Percentiles rank a stretch among this genome's conserved stretches.
phyloP scores from a whole-genome alignment of 2,329 filamentous ascomycete species.

The Pleomassaria siparia region DNA sequence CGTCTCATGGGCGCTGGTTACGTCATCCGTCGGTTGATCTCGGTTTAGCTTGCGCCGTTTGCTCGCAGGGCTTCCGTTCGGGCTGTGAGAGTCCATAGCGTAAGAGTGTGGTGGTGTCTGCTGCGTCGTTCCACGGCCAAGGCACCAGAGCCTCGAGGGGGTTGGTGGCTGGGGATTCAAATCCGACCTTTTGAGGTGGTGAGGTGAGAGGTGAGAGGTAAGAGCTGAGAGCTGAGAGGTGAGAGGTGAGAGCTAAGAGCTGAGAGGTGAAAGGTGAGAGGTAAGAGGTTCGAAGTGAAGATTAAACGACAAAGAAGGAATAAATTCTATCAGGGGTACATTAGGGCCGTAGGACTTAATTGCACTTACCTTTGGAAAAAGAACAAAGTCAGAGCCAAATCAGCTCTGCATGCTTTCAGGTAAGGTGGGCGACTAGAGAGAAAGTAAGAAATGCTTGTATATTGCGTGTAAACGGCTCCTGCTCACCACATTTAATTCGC shows the following conservation, averaged over 20 bases:
- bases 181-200: too few species aligned
- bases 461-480: too few species aligned
- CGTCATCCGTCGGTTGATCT: background rate
- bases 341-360: too few species aligned
- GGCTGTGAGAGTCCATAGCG: slow-evolving; percentile 11
- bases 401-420: too few species aligned
- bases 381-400: too few species aligned
- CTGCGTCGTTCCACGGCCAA: background rate
- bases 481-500: too few species aligned
- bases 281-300: background rate
- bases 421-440: too few species aligned
- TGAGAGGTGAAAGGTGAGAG: background rate
- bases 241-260: background rate
- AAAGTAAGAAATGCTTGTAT: too few species aligned
- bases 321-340: too few species aligned
- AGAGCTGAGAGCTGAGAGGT: background rate
- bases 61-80: slow-evolving; percentile 12
- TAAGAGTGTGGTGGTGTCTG: background rate
- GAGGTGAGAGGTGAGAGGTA: background rate
- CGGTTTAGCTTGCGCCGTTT: slow-evolving; percentile 31
- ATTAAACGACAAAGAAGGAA: background rate
- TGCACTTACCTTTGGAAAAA: too few species aligned
- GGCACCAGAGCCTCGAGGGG: too few species aligned
- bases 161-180: too few species aligned
- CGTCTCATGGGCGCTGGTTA: slow-evolving; percentile 2